A percentile compares a stretch with the other conserved stretches of the same genome.
Conservation (phyloP, 768 basidiomycete species). For the Tephrocybe sp. region DNA sequence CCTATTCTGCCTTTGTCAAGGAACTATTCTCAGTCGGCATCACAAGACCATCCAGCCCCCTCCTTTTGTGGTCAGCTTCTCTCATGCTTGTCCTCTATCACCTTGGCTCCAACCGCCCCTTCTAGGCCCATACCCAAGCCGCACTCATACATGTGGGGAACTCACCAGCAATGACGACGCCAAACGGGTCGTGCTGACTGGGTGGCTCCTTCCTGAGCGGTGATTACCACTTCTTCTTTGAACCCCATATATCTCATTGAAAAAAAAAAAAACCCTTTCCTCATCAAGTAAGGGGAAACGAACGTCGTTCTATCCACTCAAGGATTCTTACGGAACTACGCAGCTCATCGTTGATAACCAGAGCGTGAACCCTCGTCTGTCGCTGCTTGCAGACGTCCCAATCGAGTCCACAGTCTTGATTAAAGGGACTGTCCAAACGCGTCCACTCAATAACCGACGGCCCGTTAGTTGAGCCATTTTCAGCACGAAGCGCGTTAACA, state of each 20-base stretch:
- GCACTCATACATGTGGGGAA: conserved; percentile 65
- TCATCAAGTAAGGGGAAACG: conserved; percentile 62
- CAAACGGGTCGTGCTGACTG: conserved; percentile 64
- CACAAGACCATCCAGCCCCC: conserved; percentile 19
- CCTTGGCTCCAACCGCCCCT: conserved; percentile 19
- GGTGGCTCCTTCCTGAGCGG: conserved; percentile 84
- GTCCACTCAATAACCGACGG: conserved; percentile 62
- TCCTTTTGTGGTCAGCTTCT: conserved; percentile 37
- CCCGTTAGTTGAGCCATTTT: conserved; percentile 44
- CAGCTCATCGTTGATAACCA: conserved; percentile 72
- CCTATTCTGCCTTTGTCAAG: conserved; percentile 11
- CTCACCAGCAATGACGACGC: conserved; percentile 54
- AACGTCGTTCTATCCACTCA: conserved; percentile 84
- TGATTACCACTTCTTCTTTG: conserved; percentile 38
- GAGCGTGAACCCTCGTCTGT: conserved; percentile 27
- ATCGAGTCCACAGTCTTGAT: conserved; percentile 78
- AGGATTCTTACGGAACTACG: conserved; percentile 70
- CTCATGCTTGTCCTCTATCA: conserved; percentile 13
- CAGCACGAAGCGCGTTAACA: conserved; percentile 14
- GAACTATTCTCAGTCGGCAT: conserved; percentile 21
- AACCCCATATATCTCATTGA: conserved; percentile 30
- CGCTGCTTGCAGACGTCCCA: conserved; percentile 58
- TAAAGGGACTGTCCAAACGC: conserved; percentile 64
- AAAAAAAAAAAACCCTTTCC: conserved; percentile 29
- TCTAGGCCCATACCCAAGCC: conserved; percentile 54